These are phyloP conservation scores for Azolla pinnata DNA, from an alignment of 75 land plant genomes.

Conservation along the genomic window DNA sequence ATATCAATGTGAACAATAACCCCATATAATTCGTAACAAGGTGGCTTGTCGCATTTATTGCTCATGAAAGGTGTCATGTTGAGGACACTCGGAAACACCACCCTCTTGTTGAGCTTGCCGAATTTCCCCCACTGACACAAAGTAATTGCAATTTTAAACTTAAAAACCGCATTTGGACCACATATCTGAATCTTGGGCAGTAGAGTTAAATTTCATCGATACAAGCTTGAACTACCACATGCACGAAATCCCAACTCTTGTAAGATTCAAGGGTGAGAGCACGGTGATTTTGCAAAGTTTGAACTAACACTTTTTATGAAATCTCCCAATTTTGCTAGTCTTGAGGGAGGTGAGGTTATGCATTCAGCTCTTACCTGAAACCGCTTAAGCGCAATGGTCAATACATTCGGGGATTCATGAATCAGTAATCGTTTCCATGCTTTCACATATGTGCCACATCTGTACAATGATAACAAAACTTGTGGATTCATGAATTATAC, in stretches of 20 bases:
- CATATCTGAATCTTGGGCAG: too few species aligned
- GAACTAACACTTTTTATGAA: too few species aligned
- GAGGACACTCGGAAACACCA: conserved; percentile 63
- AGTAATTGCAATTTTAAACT: too few species aligned
- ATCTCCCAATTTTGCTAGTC: too few species aligned
- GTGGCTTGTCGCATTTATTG: conserved; percentile 32
- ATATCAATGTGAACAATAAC: conserved; percentile 94
- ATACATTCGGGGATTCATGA: conserved; percentile 73
- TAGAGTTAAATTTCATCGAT: too few species aligned
- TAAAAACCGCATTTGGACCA: too few species aligned
- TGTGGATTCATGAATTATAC: too few species aligned
- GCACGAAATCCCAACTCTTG: too few species aligned
- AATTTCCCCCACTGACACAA: conserved; percentile 80
- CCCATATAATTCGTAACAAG: conserved; percentile 68
- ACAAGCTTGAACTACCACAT: not conserved
- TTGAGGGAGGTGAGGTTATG: too few species aligned
- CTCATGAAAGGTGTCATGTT: conserved; percentile 75
- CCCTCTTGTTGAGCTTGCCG: conserved; percentile 88
- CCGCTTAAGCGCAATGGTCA: conserved; percentile 88
- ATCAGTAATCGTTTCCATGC: conserved; percentile 77
- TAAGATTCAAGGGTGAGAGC: too few species aligned
- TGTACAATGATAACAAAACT: conserved; percentile 12
- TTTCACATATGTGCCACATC: conserved; percentile 88
- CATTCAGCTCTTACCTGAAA: conserved; percentile 92
- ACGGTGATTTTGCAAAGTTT: too few species aligned